Conservation (phyloP, 257 asterid species). For the Plantago elongata region DNA sequence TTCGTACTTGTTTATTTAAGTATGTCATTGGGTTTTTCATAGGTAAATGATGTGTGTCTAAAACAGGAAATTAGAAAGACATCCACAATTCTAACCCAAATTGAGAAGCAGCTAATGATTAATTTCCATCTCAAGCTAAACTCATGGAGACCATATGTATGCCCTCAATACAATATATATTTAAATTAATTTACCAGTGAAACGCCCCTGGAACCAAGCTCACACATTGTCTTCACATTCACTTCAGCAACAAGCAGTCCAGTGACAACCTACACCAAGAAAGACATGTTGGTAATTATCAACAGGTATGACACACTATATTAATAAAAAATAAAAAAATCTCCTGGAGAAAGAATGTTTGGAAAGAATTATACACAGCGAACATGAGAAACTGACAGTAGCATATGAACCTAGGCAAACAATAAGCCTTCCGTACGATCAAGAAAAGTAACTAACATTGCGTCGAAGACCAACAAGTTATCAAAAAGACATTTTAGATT, state of each 20-base stretch:
- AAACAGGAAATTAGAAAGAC: slow-evolving; percentile 8
- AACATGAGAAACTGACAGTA: too few species aligned
- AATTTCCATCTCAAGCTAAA: slow-evolving; percentile 7
- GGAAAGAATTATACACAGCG: too few species aligned
- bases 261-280: slow-evolving; percentile 56
- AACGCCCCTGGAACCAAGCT: slow-evolving; percentile 93
- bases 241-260: slow-evolving; percentile 97
- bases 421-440: background rate
- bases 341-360: too few species aligned
- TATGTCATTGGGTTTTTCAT: background rate
- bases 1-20: too few species aligned
- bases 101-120: background rate
- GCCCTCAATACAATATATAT: background rate
- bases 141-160: background rate
- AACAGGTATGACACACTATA: slow-evolving; percentile 5
- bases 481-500: background rate
- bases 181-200: slow-evolving; percentile 57
- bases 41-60: slow-evolving; percentile 6
- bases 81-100: slow-evolving; percentile 9
- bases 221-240: slow-evolving; percentile 93
- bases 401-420: background rate
- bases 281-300: slow-evolving; percentile 6
- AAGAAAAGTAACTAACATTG: slow-evolving; percentile 1
- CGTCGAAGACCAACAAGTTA: background rate
- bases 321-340: background rate